Base-by-base conservation (phyloP, 1,284 basidiomycete species). In the Mycena sp. region DNA sequence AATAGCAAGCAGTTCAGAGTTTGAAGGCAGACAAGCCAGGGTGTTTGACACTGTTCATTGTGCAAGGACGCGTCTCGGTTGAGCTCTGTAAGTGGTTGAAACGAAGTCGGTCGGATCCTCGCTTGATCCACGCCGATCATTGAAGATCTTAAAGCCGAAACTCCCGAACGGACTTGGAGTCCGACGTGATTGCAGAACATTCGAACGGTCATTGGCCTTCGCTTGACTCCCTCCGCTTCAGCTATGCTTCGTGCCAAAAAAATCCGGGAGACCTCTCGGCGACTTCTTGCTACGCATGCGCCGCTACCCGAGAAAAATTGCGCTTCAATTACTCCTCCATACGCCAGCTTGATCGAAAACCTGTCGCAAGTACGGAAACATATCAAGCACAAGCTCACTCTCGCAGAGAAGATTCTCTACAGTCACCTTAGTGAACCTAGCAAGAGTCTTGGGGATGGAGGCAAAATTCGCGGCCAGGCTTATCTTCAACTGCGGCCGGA, bases 371-470 rank as follows among this genome's bases (percentile, higher is more conserved):
- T 97, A 67, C 91, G 94, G 70, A 81, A 86, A 64, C 83, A 95
- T 64, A 86, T 99, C 76, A 86, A 87, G 74, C 85, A 91, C 69
- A 94, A 95, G 22, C 85, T 99, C 71, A 97, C 97, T 1, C 87
- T 99, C 20, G 94, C 97, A 37, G 98, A 99, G 84, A 99, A 99
- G 88, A 98, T 99, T 63, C 87, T 99, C 59, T 99, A 98, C 83
- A 93, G 96, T 77, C 98, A 99, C 83, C 84, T 99, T 67, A 83
- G 90, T 76, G 91, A 97, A 75, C 95, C 96, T 10, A 48, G 34
- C 10, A 89, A 91, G 76, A 91, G 86, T 69, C 83, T 98, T 44
- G 87, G 87, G 22, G 86, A 88, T 64, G 90, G 90, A 62, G 90
- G 90, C 30, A 88, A 85, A 69, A 87, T 96, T 55, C 87, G 97